These are phyloP conservation scores for Fusarium abutilonis DNA, from an alignment of 2,329 filamentous ascomycete species.

Conservation along the genomic window DNA sequence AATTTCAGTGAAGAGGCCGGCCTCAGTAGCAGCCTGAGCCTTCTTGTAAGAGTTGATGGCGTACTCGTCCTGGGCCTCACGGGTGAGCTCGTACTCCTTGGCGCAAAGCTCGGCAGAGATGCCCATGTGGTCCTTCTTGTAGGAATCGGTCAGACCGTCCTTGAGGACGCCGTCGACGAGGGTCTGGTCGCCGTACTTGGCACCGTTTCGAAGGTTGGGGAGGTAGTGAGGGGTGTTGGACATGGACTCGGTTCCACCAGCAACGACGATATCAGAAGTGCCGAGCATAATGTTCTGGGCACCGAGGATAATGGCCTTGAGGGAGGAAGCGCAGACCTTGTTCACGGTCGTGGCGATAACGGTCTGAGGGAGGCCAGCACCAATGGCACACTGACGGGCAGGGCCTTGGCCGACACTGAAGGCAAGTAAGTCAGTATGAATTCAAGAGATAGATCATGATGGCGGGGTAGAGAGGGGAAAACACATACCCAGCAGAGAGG, in stretches of 20 bases:
- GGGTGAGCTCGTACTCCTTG: slow-evolving; percentile 79
- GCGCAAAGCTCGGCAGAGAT: slow-evolving; percentile 92
- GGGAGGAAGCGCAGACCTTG: slow-evolving; percentile 96
- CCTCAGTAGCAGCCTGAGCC: slow-evolving; percentile 85
- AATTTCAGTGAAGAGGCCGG: slow-evolving; percentile 89
- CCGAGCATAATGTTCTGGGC: slow-evolving; percentile 98
- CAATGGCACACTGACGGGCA: slow-evolving; percentile 90
- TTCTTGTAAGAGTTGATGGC: slow-evolving; percentile 95
- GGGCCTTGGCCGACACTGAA: slow-evolving; percentile 92
- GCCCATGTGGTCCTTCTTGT: slow-evolving; percentile 97
- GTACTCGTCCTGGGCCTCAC: slow-evolving; percentile 93
- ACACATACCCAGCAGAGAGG: slow-evolving; percentile 85
- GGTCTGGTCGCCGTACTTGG: slow-evolving; percentile 92
- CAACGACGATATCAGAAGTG: slow-evolving; percentile 90
- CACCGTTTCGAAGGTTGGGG: slow-evolving; percentile 82
- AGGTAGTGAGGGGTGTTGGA: slow-evolving; percentile 98
- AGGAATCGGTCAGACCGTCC: slow-evolving; percentile 94
- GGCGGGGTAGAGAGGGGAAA: slow-evolving; percentile 12
- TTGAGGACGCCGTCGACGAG: slow-evolving; percentile 92
- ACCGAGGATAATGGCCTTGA: slow-evolving; percentile 94
- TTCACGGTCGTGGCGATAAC: slow-evolving; percentile 93
- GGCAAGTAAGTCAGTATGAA: slow-evolving; percentile 28
- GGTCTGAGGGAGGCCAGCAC: slow-evolving; percentile 82
- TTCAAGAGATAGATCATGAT: slow-evolving; percentile 7
- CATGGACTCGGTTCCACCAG: slow-evolving; percentile 97